Percentiles rank a stretch among this genome's conserved stretches.
Conservation (phyloP, 805 yeast genomes). For the Pichia nakasei region DNA sequence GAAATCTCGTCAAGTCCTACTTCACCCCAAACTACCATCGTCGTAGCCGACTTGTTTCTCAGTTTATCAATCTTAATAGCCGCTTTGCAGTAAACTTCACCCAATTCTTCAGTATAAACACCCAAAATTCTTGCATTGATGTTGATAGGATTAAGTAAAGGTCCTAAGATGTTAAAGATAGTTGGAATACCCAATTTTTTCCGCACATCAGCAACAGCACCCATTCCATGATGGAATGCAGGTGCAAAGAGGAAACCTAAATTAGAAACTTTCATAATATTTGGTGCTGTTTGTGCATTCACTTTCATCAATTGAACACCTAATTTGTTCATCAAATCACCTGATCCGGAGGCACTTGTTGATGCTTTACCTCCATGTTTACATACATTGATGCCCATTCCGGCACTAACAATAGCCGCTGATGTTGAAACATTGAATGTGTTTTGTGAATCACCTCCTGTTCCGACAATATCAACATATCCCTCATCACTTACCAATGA, state of each 20-base stretch:
- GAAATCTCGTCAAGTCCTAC: constrained; percentile 91
- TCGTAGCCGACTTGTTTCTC: constrained; percentile 35
- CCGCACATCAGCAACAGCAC: constrained; percentile 69
- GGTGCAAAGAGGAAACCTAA: constrained; percentile 85
- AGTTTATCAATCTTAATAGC: constrained; percentile 52
- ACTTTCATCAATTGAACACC: constrained; percentile 78
- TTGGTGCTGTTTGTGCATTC: constrained; percentile 51
- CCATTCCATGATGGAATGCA: constrained; percentile 89
- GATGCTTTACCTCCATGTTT: constrained; percentile 98
- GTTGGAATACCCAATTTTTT: constrained; percentile 80
- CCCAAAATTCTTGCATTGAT: constrained; percentile 76
- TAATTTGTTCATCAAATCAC: constrained; percentile 72
- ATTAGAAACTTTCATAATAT: constrained; percentile 38
- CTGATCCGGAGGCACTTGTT: constrained; percentile 88
- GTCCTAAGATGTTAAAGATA: constrained; percentile 90
- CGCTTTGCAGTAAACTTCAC: constrained; percentile 78
- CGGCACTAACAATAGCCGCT: constrained; percentile 89
- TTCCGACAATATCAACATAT: constrained; percentile 87
- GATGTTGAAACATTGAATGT: constrained; percentile 96
- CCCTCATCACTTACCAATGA: constrained; percentile 38
- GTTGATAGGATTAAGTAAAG: constrained; percentile 86
- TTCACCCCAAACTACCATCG: constrained; percentile 90
- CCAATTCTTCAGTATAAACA: constrained; percentile 72
- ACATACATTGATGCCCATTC: constrained; percentile 71
- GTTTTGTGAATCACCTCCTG: constrained; percentile 98